phyloP scores from a whole-genome alignment of 1,284 basidiomycete species.

The Laetiporus sulphureus region DNA sequence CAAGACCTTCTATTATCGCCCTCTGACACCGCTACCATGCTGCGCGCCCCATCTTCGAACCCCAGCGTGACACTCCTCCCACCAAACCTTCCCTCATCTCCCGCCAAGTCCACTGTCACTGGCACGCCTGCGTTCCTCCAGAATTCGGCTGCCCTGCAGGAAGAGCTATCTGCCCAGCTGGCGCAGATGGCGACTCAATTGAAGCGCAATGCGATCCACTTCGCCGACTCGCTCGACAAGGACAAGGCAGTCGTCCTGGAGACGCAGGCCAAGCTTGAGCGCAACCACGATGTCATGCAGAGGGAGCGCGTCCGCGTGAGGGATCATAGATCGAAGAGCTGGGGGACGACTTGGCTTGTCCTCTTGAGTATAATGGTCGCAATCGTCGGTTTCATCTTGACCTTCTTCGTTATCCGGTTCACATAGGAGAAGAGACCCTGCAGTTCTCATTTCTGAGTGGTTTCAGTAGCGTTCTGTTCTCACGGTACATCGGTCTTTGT shows the following conservation, averaged over 20 bases:
- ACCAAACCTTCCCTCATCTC: slow-evolving; percentile 20
- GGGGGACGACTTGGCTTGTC: slow-evolving; percentile 66
- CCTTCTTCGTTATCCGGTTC: slow-evolving; percentile 68
- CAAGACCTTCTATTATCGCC: slow-evolving; percentile 29
- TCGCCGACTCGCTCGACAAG: slow-evolving; percentile 55
- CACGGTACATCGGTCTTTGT: no score
- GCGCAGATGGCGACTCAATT: slow-evolving; percentile 75
- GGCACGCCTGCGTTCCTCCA: slow-evolving; percentile 42
- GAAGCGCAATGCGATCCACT: slow-evolving; percentile 66
- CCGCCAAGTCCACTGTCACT: slow-evolving; percentile 26
- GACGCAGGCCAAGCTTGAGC: slow-evolving; percentile 60
- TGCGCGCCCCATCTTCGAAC: slow-evolving; percentile 3
- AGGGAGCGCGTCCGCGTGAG: slow-evolving; percentile 56
- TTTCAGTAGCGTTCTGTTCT: no score
- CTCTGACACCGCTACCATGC: slow-evolving; percentile 15
- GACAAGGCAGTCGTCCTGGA: slow-evolving; percentile 58
- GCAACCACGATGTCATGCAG: slow-evolving; percentile 65
- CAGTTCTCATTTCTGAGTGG: no score
- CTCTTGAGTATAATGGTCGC: slow-evolving; percentile 56
- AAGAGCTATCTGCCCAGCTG: slow-evolving; percentile 67
- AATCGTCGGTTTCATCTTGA: slow-evolving; percentile 56
- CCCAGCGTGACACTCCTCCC: slow-evolving; percentile 16
- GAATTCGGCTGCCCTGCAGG: slow-evolving; percentile 57
- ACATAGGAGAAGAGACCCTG: slow-evolving; percentile 25
- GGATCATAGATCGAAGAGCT: slow-evolving; percentile 60